Evolutionary conservation across 805 yeast species (phyloP).

Genomic region (Priceomyces fermenticarens): DNA sequence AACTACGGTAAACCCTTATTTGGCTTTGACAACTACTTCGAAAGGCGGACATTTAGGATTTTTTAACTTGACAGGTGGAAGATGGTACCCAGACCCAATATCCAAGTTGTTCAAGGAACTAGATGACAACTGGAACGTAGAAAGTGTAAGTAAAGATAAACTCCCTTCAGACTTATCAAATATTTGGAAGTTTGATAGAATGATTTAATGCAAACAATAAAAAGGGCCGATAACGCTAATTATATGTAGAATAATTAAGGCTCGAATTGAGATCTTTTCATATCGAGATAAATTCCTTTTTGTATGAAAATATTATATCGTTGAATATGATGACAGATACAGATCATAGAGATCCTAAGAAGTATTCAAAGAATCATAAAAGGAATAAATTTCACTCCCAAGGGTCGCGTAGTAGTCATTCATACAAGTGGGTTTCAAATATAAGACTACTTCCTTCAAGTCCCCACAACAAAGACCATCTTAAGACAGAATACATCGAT

Average conservation of each 20-base stretch:
- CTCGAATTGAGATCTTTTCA: too few relatives aligned
- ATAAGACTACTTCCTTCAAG: conserved; percentile 34
- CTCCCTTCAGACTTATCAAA: conserved; percentile 28
- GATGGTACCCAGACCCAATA: conserved; percentile 41
- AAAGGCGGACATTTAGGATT: conserved; percentile 72
- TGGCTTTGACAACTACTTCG: conserved; percentile 54
- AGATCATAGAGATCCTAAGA: too few relatives aligned
- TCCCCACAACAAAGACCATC: conserved; percentile 27
- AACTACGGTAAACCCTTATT: conserved; percentile 53
- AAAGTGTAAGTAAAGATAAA: conserved; percentile 9
- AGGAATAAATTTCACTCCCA: background rate
- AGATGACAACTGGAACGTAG: conserved; percentile 24
- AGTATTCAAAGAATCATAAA: too few relatives aligned
- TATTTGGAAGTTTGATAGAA: conserved; percentile 34
- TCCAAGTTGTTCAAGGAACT: conserved; percentile 31
- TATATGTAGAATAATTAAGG: too few relatives aligned
- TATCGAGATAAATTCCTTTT: too few relatives aligned
- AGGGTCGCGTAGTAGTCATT: background rate
- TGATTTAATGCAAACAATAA: conserved; percentile 2
- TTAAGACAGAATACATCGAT: conserved; percentile 36
- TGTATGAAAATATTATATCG: too few relatives aligned
- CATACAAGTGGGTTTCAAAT: conserved; percentile 21
- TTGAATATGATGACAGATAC: too few relatives aligned
- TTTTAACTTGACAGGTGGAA: conserved; percentile 28
- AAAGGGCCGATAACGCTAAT: background rate